Conservation (phyloP, 495 filamentous ascomycete species). For the Penicillium soppii region DNA sequence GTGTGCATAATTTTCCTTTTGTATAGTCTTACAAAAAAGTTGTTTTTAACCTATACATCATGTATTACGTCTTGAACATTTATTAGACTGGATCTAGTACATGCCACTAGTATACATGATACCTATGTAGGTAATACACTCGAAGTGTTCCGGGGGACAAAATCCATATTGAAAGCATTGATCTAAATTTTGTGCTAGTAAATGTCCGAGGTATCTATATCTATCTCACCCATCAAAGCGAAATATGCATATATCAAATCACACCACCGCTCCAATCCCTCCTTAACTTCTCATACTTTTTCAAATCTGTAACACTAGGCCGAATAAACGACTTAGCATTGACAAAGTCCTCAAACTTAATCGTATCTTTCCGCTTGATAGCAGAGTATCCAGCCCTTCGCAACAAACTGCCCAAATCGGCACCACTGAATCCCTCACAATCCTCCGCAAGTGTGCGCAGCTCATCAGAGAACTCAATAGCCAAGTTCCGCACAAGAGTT, state of each 20-base stretch:
- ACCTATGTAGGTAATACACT: too few relatives aligned
- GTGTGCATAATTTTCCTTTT: conserved; percentile 29
- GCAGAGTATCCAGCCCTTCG: conserved; percentile 76
- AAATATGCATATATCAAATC: conserved; percentile 13
- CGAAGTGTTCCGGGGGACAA: too few relatives aligned
- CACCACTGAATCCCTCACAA: conserved; percentile 86
- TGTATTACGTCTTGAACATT: neutral
- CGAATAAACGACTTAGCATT: conserved; percentile 67
- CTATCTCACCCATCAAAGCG: neutral
- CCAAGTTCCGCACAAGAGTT: conserved; percentile 69
- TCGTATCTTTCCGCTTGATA: conserved; percentile 60
- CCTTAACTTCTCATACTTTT: conserved; percentile 65
- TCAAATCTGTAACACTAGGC: conserved; percentile 76
- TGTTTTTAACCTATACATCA: conserved; percentile 4
- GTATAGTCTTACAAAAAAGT: conserved; percentile 33
- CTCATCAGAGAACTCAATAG: conserved; percentile 48
- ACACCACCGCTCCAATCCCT: conserved; percentile 47
- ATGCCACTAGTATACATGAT: too few relatives aligned
- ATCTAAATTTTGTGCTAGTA: neutral
- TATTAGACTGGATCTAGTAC: neutral
- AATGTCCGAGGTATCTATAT: conserved; percentile 10
- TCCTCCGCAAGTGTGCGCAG: conserved; percentile 60
- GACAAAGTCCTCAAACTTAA: conserved; percentile 75
- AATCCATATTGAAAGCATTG: neutral
- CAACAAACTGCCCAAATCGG: conserved; percentile 78